These are phyloP conservation scores for Schwanniomyces polymorphus DNA, from an alignment of 805 yeast species.

Conservation along the genomic window DNA sequence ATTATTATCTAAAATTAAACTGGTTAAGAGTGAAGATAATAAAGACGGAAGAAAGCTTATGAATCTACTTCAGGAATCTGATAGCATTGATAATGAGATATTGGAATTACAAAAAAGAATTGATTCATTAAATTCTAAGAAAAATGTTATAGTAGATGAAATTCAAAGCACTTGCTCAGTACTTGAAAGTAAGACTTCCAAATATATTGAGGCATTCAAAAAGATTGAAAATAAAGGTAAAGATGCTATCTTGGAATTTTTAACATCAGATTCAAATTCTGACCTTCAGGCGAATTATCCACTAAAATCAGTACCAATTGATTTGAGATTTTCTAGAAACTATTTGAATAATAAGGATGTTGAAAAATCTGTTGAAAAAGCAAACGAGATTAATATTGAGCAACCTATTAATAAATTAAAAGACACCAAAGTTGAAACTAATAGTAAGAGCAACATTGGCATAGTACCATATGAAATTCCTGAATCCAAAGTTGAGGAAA, in stretches of 20 bases:
- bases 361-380: background rate
- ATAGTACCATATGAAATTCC: background rate
- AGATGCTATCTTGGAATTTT: constrained; percentile 26
- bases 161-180: constrained; percentile 48
- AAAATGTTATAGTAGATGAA: constrained; percentile 33
- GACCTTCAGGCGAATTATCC: constrained; percentile 15
- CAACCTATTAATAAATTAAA: background rate
- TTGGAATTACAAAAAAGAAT: constrained; percentile 35
- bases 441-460: background rate
- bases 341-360: constrained; percentile 3
- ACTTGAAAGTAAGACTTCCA: constrained; percentile 48
- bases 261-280: constrained; percentile 22
- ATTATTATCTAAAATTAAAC: constrained; percentile 33
- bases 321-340: constrained; percentile 25
- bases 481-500: background rate
- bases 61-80: constrained; percentile 30
- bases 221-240: constrained; percentile 39
- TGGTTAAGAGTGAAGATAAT: constrained; percentile 39
- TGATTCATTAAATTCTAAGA: constrained; percentile 29
- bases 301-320: constrained; percentile 19
- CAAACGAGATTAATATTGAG: background rate
- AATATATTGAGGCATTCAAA: constrained; percentile 41
- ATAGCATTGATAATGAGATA: constrained; percentile 38
- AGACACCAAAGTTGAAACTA: background rate
- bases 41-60: constrained; percentile 43